These are phyloP conservation scores for Hypoxylon rickii DNA, from an alignment of 495 filamentous ascomycete genomes.

Conservation along the genomic window DNA sequence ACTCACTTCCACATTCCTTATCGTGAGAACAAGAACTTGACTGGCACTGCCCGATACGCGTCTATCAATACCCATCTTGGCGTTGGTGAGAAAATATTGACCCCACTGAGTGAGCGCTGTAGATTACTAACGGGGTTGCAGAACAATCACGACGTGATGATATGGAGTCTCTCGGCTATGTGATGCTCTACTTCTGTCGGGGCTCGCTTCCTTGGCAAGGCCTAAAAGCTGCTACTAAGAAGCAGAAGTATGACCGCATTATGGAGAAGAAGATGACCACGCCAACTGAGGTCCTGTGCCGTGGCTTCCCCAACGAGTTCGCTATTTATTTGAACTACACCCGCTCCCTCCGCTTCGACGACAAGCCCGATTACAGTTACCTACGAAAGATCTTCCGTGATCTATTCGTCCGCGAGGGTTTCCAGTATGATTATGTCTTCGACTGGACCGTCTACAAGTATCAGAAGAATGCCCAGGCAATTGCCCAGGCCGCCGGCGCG, in stretches of 20 bases:
- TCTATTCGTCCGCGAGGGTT: conserved; percentile 97
- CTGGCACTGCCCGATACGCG: conserved; percentile 97
- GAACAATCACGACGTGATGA: conserved; percentile 99
- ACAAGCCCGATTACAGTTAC: conserved; percentile 99
- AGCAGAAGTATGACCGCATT: conserved; percentile 99
- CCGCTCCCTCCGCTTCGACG: conserved; percentile 96
- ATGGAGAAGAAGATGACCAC: conserved; percentile 99
- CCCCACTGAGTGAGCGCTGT: neutral
- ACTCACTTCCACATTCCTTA: conserved; percentile 99
- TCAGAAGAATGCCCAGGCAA: conserved; percentile 97
- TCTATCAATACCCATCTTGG: conserved; percentile 99
- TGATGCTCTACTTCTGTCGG: conserved; percentile 99
- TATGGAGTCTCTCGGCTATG: conserved; percentile 99
- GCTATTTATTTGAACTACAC: conserved; percentile 99
- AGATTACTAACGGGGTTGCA: conserved; percentile 44
- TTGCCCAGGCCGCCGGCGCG: conserved; percentile 72
- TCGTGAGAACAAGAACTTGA: conserved; percentile 99
- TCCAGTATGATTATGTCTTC: conserved; percentile 99
- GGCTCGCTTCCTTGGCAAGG: conserved; percentile 99
- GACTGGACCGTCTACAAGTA: conserved; percentile 99
- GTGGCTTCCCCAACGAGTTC: conserved; percentile 99
- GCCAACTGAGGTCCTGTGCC: conserved; percentile 97
- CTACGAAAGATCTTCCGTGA: conserved; percentile 99
- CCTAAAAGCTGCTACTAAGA: conserved; percentile 99
- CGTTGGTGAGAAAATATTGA: conserved; percentile 64